Evolutionary conservation across 148 eudicot genomes (phyloP), one percentile per base, ranked within the genome.

Genomic region (Fagopyrum esculentum): DNA sequence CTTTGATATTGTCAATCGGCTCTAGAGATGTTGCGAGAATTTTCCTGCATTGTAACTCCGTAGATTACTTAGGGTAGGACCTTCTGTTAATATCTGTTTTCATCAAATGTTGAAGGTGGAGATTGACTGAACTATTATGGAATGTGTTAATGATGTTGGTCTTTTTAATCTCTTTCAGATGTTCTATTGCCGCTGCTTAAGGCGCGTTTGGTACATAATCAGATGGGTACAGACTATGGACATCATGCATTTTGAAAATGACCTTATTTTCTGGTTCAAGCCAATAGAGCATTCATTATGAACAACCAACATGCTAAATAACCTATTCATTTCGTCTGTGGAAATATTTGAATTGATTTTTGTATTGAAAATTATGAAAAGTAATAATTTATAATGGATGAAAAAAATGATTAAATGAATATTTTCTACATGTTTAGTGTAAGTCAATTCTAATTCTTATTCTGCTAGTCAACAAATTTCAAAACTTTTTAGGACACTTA

Each of bases 41-140:
- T 63, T 63, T 40, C 71, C 71, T 66, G 8, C 11, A 30, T 66
- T 66, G 47, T 66, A 19, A 17, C 46, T 66, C 71, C 29, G 44
- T 66, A 66, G 71, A 66, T 66, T 43, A 35, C 46, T 40, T 66
- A 29, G 43, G 45, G 15, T 40, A 66, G 71, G 35, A 19, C 71
- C 46, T 40, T 66, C 43, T 66, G 71, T 66, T 66, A 40, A 66
- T 66, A 66, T 66, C n/a, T 66, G 71, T 66, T 66, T 35, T 43
- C 71, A 66, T 66, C 71, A 40, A 66, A 66, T 40, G 40, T 43
- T 66, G 71, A 66, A 13, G 17, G 19, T 66, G 9, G 43, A 26
- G 40, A 29, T 61, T 61, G 68, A 61, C 46, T 40, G 19, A 15
- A 66, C 6, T 46, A 15, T 35, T 66, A 35, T 66, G 9, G 9